phyloP scores from a whole-genome alignment of 768 basidiomycete species.

The Mycena galopus region DNA sequence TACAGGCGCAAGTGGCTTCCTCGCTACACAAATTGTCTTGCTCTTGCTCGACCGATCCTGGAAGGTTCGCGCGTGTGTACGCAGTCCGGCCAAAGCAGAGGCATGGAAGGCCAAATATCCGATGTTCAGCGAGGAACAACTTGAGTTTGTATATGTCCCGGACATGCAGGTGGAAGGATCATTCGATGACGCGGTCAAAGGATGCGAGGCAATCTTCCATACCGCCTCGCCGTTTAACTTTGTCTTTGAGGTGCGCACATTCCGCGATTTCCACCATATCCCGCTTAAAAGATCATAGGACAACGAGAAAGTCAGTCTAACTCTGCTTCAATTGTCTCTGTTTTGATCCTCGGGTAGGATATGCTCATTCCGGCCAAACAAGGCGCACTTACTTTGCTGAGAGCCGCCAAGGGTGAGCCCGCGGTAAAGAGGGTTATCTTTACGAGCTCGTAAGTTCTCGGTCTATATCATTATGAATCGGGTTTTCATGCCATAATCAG shows the following conservation, averaged over 20 bases:
- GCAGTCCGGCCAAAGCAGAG: conserved; percentile 11
- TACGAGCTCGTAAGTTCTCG: conserved; percentile 16
- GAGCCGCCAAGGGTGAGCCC: conserved; percentile 16
- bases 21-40: conserved; percentile 24
- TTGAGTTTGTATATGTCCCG: conserved; percentile 17
- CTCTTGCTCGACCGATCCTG: conserved; percentile 19
- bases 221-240: conserved; percentile 26
- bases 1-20: conserved; percentile 24
- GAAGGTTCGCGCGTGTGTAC: conserved; percentile 25
- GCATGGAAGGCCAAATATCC: conserved; percentile 24
- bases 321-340: not conserved
- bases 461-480: not conserved
- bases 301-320: conserved; percentile 4
- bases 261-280: not conserved
- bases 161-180: conserved; percentile 25
- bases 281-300: not conserved
- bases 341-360: not conserved
- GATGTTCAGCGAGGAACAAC: not conserved
- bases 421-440: conserved; percentile 15
- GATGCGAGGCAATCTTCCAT: conserved; percentile 18
- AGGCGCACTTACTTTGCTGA: conserved; percentile 6
- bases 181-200: conserved; percentile 18
- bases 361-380: conserved; percentile 23
- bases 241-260: conserved; percentile 5
- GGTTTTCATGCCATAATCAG: not conserved